Evolutionary conservation across 768 basidiomycete species (phyloP).

Genomic region (Tremella mesenterica): DNA sequence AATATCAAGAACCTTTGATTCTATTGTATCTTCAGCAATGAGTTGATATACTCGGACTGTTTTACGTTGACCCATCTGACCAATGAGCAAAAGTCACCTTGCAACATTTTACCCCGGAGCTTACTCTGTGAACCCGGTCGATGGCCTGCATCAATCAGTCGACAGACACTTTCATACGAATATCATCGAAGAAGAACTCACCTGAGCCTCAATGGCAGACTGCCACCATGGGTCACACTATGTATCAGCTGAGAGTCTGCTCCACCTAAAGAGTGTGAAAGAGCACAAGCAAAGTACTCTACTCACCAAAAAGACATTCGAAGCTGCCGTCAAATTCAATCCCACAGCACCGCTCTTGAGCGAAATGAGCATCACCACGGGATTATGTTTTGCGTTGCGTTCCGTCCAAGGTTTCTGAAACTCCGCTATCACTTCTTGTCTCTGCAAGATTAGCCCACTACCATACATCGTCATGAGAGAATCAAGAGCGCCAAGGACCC

Average conservation of each 20-base stretch:
- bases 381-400: conserved; percentile 46
- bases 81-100: not conserved
- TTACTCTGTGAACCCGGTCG: conserved; percentile 30
- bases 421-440: conserved; percentile 64
- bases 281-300: not conserved
- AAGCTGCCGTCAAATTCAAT: conserved; percentile 78
- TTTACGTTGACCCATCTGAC: conserved; percentile 70
- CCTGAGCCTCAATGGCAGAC: conserved; percentile 37
- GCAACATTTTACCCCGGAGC: not conserved
- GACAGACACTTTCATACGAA: conserved; percentile 1
- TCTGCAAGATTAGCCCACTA: conserved; percentile 34
- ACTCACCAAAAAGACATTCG: conserved; percentile 53
- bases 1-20: conserved; percentile 78
- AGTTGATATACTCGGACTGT: conserved; percentile 78
- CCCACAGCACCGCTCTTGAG: conserved; percentile 79
- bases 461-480: not conserved
- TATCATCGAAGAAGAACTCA: not conserved
- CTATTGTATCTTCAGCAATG: conserved; percentile 81
- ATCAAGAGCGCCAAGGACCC: no score
- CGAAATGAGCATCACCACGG: conserved; percentile 76
- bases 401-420: conserved; percentile 48
- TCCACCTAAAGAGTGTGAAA: no score
- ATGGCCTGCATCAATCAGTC: no score
- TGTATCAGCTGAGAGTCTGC: conserved; percentile 5
- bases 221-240: conserved; percentile 42